Base-by-base conservation (phyloP, 495 filamentous ascomycete species). In the Clavariopsis aquatica region DNA sequence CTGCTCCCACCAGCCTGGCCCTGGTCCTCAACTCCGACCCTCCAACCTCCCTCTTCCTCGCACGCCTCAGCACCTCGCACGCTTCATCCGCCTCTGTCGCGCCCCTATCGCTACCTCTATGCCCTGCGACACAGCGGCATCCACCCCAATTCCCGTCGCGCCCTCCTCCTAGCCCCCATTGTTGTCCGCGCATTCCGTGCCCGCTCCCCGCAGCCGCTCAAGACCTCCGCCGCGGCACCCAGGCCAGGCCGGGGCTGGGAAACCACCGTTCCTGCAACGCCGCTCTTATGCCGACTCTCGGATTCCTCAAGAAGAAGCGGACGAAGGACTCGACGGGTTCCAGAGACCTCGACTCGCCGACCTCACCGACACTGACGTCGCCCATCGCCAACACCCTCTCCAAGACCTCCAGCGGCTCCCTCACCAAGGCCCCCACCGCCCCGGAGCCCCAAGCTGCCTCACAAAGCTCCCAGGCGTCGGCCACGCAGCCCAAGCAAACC, bases 221-320 rank as follows among this genome's bases (percentile, higher is more conserved):
- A 13, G 29, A 38, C 36, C 24, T 36, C 41, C 34, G 31, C 45
- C 28, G 38, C 43, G 43, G 52, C 52, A 23, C 58, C 53, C 49
- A 58, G 60, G 38, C 43, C 54, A 45, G 38, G 45, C 68, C 57
- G 53, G 68, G 63, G 64, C 59, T 52, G 60, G 68, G 68, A 43
- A 43, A 10, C 38, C 60, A 49, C 53, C 63, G 67, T 70, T 67
- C 68, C 62, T 60, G 41, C 41, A 60, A 58, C 62, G 68, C 62
- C 66, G 71, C 68, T 58, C 70, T 63, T 60, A 92, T 92, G 89
- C 89, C 87, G 81, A 83, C 77, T 70, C 81, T 91, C 78, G 89
- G 91, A 66, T 88, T 96, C 72, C 84, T 98, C 73, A 98, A 97
- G 84, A 97, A 96, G 87, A 92, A 95, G 83, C 87, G 91, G 84